A percentile compares a stretch with the other conserved stretches of the same genome.
These are phyloP conservation scores for Melampsora larici-populina DNA, from an alignment of 1,284 basidiomycete genomes.

Conservation along the genomic window DNA sequence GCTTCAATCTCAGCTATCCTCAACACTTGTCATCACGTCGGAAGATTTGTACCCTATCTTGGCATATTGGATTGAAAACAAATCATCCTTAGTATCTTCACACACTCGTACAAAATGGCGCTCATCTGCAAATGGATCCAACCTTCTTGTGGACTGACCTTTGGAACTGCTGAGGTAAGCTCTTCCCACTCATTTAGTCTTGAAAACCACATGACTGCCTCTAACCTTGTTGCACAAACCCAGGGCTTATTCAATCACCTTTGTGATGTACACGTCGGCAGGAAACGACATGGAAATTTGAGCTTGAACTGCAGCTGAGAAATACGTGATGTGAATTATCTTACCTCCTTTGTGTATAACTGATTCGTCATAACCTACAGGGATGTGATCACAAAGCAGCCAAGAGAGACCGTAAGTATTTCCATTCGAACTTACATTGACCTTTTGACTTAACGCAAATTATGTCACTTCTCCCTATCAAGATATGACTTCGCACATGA, in stretches of 20 bases:
- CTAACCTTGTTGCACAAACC: not conserved
- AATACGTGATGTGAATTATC: not conserved
- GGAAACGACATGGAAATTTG: slow-evolving; percentile 40
- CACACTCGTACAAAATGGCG: not conserved
- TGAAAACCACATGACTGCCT: not conserved
- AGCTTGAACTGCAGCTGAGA: slow-evolving; percentile 41
- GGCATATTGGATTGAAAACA: too few relatives aligned
- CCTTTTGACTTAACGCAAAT: not conserved
- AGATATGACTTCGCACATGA: slow-evolving; percentile 44
- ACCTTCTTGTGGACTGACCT: slow-evolving; percentile 15
- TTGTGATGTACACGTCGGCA: slow-evolving; percentile 37
- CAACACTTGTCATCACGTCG: too few relatives aligned
- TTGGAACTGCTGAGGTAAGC: slow-evolving; percentile 28
- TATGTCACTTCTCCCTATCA: not conserved
- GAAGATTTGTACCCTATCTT: too few relatives aligned
- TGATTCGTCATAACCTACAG: slow-evolving; percentile 3
- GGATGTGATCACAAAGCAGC: slow-evolving; percentile 40
- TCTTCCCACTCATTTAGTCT: not conserved
- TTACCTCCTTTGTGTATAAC: not conserved
- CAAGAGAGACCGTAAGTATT: slow-evolving; percentile 38
- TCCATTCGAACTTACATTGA: not conserved
- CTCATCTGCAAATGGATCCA: slow-evolving; percentile 34
- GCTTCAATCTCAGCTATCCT: too few relatives aligned
- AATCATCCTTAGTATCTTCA: too few relatives aligned
- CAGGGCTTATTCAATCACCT: slow-evolving; percentile 43